Evolutionary conservation across 169 alveolate genomes (phyloP), one percentile per base, ranked within the genome.

Genomic region (Miamiensis avidus): DNA sequence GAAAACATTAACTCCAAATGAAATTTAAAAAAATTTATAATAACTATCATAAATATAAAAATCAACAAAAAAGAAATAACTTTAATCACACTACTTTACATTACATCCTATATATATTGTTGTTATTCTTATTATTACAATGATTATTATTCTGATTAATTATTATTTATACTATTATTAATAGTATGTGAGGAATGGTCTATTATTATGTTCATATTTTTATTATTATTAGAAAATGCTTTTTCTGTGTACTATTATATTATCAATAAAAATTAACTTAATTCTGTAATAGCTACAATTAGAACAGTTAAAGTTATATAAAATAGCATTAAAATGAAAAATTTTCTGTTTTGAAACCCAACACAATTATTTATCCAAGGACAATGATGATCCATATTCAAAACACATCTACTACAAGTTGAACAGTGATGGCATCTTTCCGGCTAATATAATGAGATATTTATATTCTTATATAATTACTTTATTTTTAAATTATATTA

Each of bases 321-420:
- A 34, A 89, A 82, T 33, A 94, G 81, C 82, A 95, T 83, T 76
- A 93, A 90, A 82, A 95, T 88, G 90, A 95, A 95, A 82, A 89
- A 91, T 86, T 93, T 95, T 84, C 95, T 88, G 91, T 95, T 95
- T 86, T 91, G 87, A 87, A 95, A 94, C 33, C 98, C 97, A 28
- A 94, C 92, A 77, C 98, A 95, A 84, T 93, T 95, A 87, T 93
- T 90, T 27, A 95, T 92, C 97, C 97, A 94, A 11, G 97, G 97
- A 82, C 97, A 95, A 87, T 95, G 98, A 79, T 94, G 96, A 87
- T 93, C 96, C 97, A 95, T 95, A 85, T 95, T 93, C 81, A 95
- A 88, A 20, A 92, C 94, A 77, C 97, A 94, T 85, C 93, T 87
- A 88, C 89, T 91, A 78, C 97, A 94, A 65, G 94, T 94, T 26